Base-by-base conservation (phyloP, 2,329 filamentous ascomycete species). In the Neopestalotiopsis clavispora region DNA sequence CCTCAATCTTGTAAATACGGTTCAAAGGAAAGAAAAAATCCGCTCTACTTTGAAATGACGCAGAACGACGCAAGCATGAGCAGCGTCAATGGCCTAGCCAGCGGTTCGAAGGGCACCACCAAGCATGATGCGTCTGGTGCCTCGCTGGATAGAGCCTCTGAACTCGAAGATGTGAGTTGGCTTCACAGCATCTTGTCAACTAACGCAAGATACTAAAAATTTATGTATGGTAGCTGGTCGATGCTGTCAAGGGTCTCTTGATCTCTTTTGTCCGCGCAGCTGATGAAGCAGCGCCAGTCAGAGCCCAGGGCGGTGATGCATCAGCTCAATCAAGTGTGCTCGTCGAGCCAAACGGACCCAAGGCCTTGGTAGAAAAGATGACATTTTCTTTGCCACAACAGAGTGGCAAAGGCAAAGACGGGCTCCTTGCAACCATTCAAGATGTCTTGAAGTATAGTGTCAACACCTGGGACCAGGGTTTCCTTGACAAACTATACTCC, bases 391-490 rank as follows among this genome's bases (percentile, higher is more conserved):
- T 94, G 5, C 90, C 92, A 0, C 75, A 81, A 2, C 81, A 79
- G 3, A 78, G 85, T 52, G 90, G 88, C 7, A 83, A 82, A 71
- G 92, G 91, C 1, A 92, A 92, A 74, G 88, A 92, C 58, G 95
- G 95, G 0, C 83, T 98, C 40, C 83, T 97, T 34, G 85, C 89
- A 42, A 89, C 89, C 3, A 86, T 97, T 60, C 84, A 90, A 72
- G 87, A 90, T 70, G 85, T 98, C 23, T 85, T 98, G 57, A 86
- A 89, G 72, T 94, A 97, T 80, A 96, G 92, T 76, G 95, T 98
- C 77, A 99, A 99, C 82, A 98, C 95, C n/a, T 98, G 95, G 93
- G 93, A 97, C 76, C 95, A 97, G 80, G 95, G 95, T 12, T 99
- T 98, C 81, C 82, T 98, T 76, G 95, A 98, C 82, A 98, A 99